Base-by-base conservation (phyloP, 2,329 filamentous ascomycete genomes). In the Clarireedia paspali region DNA sequence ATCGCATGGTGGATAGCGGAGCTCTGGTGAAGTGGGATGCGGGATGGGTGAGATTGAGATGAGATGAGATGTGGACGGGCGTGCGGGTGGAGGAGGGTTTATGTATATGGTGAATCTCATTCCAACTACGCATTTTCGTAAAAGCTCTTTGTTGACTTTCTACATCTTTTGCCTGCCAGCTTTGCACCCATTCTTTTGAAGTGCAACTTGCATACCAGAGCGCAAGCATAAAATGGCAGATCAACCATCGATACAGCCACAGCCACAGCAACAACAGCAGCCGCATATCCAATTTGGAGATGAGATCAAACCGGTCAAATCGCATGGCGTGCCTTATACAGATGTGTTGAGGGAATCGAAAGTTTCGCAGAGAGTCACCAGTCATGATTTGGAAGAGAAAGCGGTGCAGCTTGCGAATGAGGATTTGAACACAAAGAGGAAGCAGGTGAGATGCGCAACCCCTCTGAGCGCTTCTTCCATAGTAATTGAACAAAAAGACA, bases 351-450 rank as follows among this genome's bases (percentile, higher is more conserved):
- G 59, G 38, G 59, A 59, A 5, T 53, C 57, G 14, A 49, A 56
- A 39, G 44, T 63, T 20, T 54, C 58, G 2, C 60, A 66, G 52
- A 66, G 64, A 36, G 15, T 20, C 4, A 53, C 42, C 12, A 56
- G 50, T 54, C 45, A 52, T 48, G 60, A 65, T 57, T 36, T 59
- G 30, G 65, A 66, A 46, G 66, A 65, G 45, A 57, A 51, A 17
- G 62, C 63, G n/a, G 38, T 58, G 15, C 27, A 60, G 49, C 62
- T 66, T 42, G 61, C 64, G 9, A 52, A 65, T 61, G 59, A 54
- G 10, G 66, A 68, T 58, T 34, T 64, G 42, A 68, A 68, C 55
- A 57, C 40, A 17, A 66, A 65, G 57, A 67, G 65, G 39, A 68
- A 68, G 50, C 66, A 68, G 62, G 66, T 67, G 47, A 36, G 58